Percentiles rank a stretch among this genome's conserved stretches.
Evolutionary conservation across 768 basidiomycete species (phyloP).

Genomic region (Galerina sulciceps): DNA sequence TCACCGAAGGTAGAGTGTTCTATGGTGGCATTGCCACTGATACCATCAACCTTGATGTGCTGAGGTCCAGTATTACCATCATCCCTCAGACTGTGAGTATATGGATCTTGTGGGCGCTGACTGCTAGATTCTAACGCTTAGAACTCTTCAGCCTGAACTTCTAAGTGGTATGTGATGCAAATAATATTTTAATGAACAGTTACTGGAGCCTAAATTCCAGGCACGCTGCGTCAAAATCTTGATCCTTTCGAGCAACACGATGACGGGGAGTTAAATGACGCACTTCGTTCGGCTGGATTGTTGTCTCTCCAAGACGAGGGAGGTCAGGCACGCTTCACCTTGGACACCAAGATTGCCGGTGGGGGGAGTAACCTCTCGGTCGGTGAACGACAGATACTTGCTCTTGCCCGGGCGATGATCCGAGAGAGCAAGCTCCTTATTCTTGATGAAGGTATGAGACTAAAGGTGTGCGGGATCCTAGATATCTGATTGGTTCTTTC

Average conservation of each 20-base stretch:
- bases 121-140: slow-evolving; percentile 11
- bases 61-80: slow-evolving; percentile 60
- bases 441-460: slow-evolving; percentile 55
- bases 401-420: slow-evolving; percentile 63
- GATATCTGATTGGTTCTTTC: neutral
- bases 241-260: slow-evolving; percentile 64
- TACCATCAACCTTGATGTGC: slow-evolving; percentile 52
- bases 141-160: slow-evolving; percentile 29
- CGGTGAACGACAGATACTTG: slow-evolving; percentile 73
- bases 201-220: slow-evolving; percentile 28
- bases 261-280: slow-evolving; percentile 43
- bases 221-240: slow-evolving; percentile 59
- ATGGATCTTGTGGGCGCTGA: slow-evolving; percentile 27
- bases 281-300: slow-evolving; percentile 41
- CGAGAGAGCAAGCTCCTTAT: slow-evolving; percentile 61
- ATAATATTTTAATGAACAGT: neutral
- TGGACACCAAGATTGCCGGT: slow-evolving; percentile 45
- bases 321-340: slow-evolving; percentile 44
- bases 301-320: slow-evolving; percentile 40
- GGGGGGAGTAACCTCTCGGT: slow-evolving; percentile 75
- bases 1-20: slow-evolving; percentile 51
- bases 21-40: slow-evolving; percentile 55
- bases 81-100: slow-evolving; percentile 47
- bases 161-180: slow-evolving; percentile 23
- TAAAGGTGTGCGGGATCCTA: slow-evolving; percentile 1